These are phyloP conservation scores for Castanea crenata DNA, from an alignment of 306 rosid species.

Conservation along the genomic window DNA sequence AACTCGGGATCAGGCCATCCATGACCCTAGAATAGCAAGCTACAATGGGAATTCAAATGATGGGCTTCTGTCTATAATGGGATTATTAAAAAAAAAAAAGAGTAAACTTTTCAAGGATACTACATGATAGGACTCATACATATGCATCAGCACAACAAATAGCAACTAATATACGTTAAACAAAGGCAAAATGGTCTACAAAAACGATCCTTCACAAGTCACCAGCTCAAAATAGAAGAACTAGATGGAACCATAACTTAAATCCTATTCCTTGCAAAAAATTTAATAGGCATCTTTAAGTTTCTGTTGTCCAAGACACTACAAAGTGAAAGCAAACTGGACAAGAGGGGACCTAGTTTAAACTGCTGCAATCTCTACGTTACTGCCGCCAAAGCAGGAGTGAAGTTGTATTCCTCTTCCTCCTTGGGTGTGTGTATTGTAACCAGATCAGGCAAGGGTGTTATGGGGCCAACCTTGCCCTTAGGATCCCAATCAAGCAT, in stretches of 20 bases:
- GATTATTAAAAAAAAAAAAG: too few species aligned
- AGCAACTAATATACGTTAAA: background rate
- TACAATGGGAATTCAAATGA: too few species aligned
- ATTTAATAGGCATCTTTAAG: background rate
- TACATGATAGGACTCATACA: too few species aligned
- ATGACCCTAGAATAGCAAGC: too few species aligned
- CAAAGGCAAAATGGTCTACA: background rate
- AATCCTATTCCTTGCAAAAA: background rate
- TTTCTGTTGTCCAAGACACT: background rate
- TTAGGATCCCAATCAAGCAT: conserved; percentile 87
- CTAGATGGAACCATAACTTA: background rate
- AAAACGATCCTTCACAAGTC: background rate
- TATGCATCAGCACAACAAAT: background rate
- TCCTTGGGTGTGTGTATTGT: conserved; percentile 41
- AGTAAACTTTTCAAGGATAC: background rate
- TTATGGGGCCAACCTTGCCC: conserved; percentile 68
- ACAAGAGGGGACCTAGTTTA: background rate
- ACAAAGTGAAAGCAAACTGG: background rate
- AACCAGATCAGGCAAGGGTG: conserved; percentile 65
- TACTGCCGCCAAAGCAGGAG: conserved; percentile 9
- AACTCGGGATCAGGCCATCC: too few species aligned
- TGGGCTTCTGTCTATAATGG: too few species aligned
- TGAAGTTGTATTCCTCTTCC: conserved; percentile 31
- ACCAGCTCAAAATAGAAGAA: background rate
- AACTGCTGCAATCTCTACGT: conserved; percentile 25